Evolutionary conservation across 1,284 basidiomycete genomes (phyloP), one percentile per base, ranked within the genome.

Genomic region (Rhodotorula mucilaginosa): DNA sequence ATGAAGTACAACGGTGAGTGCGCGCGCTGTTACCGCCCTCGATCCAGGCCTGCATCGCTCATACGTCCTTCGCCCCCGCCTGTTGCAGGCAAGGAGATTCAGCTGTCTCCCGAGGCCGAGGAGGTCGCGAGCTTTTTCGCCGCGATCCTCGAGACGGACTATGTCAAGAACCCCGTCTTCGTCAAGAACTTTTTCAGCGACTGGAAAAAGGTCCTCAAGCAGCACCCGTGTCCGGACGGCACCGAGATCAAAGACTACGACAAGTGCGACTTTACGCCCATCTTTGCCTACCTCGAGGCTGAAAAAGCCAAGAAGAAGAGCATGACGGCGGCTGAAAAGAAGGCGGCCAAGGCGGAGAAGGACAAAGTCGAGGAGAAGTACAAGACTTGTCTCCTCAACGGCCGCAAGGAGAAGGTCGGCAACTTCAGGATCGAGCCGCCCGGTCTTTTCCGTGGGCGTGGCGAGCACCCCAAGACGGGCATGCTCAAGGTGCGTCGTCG

Each of bases 401-500:
- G 95, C 31, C 88, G 94, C 66, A 95, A 94, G 82, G 97, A 99
- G 84, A 97, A 97, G 81, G 88, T 97, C 65, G 97, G 97, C 68
- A 99, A 99, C 84, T 98, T 99, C 85, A 88, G 94, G 76, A 89
- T 98, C 63, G 97, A 99, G 85, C 97, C 97, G 80, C 97, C 97
- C 26, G 93, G 94, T 57, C 84, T 99, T 58, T 99, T 99, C 84
- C 86, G 96, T 82, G 97, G 97, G 71, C 94, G 97, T 76, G 97
- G 97, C 70, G 93, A 97, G 78, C 97, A 99, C 82, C 97, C 97
- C 2, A 95, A 92, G 85, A 98, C 97, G 81, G 97, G 97, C 34
- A 90, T 89, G 64, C 85, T 98, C 73, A 99, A 99, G 87, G 92
- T 93, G 78, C 78, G 83, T 71, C 77, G 82, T 79, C 39, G 12